Base-by-base conservation (phyloP, 257 asterid species). In the Solanum lycopersicoides region DNA sequence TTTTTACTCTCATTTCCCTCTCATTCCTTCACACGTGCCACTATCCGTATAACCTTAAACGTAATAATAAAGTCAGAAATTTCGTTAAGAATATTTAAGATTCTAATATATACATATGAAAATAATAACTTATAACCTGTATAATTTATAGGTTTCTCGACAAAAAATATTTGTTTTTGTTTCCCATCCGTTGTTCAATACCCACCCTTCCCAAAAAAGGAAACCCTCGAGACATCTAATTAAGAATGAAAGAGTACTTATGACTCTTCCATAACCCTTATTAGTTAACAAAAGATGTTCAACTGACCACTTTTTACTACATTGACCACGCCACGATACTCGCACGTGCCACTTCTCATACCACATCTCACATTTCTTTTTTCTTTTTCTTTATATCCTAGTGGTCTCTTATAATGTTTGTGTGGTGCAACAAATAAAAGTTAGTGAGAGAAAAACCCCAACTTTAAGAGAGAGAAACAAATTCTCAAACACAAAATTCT, bases 391-490 rank as follows among this genome's bases (percentile, higher is more conserved):
- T 73, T 45, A 87, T 53, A 71, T 86, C 80, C 82, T 83, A 77
- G 89, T 87, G 85, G 91, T 89, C 91, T 35, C 30, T 74, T 74
- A 32, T 37, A 37, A 37, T 35, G 80, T 56, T 91, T 69, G 94
- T 90, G 95, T 93, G 95, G 98, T 94, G 98, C 98, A 94, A 94
- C 98, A 92, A 94, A 91, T 92, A 89, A 93, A 93, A 92, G 96
- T 90, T 91, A 91, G 98, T 90, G 95, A 94, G 96, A 93, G 94
- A 92, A 91, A 87, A 44, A 79, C 18, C 86, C 53, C 83, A 75
- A 16, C 82, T 76, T 37, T 86, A 72, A 75, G 74, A 79, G 86
- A 82, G 85, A 47, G 45, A 72, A 34, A 15, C 39, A 28, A 13
- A 15, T 28, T 50, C 21, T 71, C 42, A 69, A 34, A 23, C 83